A percentile compares a stretch with the other conserved stretches of the same genome.
These are phyloP conservation scores for Cladosporium colombiae DNA, from an alignment of 2,329 filamentous ascomycete genomes.

Conservation along the genomic window DNA sequence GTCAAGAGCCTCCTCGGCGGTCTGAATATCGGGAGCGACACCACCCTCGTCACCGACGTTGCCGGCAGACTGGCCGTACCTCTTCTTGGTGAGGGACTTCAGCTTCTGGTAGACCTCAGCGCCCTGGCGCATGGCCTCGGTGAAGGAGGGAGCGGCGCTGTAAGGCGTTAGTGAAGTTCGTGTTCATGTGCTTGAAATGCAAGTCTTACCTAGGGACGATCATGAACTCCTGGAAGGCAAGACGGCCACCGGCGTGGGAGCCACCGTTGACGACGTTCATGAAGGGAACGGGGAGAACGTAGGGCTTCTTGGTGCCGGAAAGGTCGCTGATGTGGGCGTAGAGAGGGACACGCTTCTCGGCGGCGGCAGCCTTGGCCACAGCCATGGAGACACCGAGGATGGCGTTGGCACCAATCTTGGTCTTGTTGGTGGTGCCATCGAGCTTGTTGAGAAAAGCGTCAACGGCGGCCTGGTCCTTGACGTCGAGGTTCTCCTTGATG, in stretches of 20 bases:
- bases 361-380: conserved; percentile 58
- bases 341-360: conserved; percentile 56
- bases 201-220: conserved; percentile 50
- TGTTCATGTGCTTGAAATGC: background rate
- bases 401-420: conserved; percentile 60
- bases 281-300: conserved; percentile 59
- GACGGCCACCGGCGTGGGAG: conserved; percentile 94
- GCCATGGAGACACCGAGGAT: conserved; percentile 63
- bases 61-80: conserved; percentile 97
- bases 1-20: conserved; percentile 86
- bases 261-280: conserved; percentile 66
- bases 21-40: conserved; percentile 98
- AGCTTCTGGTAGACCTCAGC: conserved; percentile 98
- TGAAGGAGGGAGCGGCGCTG: conserved; percentile 83
- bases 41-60: conserved; percentile 99
- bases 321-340: conserved; percentile 60
- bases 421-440: conserved; percentile 62
- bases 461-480: conserved; percentile 57
- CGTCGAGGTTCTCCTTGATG: conserved; percentile 55
- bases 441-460: conserved; percentile 56
- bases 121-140: conserved; percentile 94
- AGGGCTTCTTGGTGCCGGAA: conserved; percentile 54
- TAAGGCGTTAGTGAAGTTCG: conserved; percentile 25
- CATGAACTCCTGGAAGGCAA: conserved; percentile 62
- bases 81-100: conserved; percentile 97